Evolutionary conservation across 1,139 yeast species (phyloP).

Genomic region (Spencermartinsiella ligniputridi): DNA sequence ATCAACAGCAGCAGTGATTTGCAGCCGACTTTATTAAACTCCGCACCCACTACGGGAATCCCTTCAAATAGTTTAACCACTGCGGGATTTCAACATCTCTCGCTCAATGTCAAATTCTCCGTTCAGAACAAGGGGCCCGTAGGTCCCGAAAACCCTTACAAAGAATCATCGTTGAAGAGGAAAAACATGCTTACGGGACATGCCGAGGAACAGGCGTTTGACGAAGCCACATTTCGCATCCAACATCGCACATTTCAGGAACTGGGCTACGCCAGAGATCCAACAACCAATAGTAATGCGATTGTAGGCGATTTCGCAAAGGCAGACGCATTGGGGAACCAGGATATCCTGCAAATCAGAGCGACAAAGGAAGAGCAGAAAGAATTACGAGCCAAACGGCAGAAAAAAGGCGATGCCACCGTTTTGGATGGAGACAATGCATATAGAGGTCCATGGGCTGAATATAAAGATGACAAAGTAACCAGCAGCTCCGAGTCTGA

Average conservation of each 20-base stretch:
- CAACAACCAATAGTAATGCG: conserved; percentile 18
- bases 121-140: conserved; percentile 1
- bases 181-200: conserved; percentile 35
- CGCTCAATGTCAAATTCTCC: neutral
- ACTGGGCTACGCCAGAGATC: conserved; percentile 33
- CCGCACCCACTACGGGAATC: neutral
- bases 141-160: conserved; percentile 17
- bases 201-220: conserved; percentile 38
- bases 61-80: neutral
- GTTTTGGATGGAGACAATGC: conserved; percentile 41
- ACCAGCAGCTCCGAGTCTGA: conserved; percentile 20
- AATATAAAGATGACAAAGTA: conserved; percentile 29
- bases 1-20: too few species aligned
- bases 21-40: too few species aligned
- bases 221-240: conserved; percentile 39
- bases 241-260: conserved; percentile 37
- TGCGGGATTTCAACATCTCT: neutral
- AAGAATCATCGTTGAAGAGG: conserved; percentile 10
- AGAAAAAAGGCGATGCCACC: conserved; percentile 38
- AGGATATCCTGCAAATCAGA: conserved; percentile 17
- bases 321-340: conserved; percentile 19
- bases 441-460: conserved; percentile 60
- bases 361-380: conserved; percentile 23
- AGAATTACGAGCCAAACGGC: conserved; percentile 31
- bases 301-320: conserved; percentile 24